Evolutionary conservation across 495 filamentous ascomycete genomes (phyloP), one percentile per base, ranked within the genome.

Genomic region (Annulohypoxylon stygium): DNA sequence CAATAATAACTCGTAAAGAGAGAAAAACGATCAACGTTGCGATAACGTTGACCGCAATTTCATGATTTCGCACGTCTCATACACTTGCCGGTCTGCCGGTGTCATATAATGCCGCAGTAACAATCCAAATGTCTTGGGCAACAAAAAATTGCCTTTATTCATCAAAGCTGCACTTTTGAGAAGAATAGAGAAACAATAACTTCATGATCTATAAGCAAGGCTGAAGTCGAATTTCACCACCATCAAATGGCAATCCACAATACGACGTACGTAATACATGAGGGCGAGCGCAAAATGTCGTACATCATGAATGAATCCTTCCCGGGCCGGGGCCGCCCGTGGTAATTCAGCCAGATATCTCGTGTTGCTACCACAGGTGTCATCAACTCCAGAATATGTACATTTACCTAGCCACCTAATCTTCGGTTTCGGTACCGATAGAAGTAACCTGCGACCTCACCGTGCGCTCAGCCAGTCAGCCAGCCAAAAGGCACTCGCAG

Each of bases 261-360:
- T 43, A 43, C 11, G 0, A 53, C 11, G 2, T 12, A 45, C n/a
- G 57, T 61, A 59, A 62, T 48, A 62, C 30, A 63, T 57, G 16
- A 23, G 3, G 2, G 14, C 16, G 33, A 57, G 10, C 30, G n/a
- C 20, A 18, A 18, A 43, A 60, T 64, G 58, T 66, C 57, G 63
- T 34, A 62, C 61, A 67, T 50, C 26, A 54, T n/a, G 14, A 26
- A 43, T 11, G n/a, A 39, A 58, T 57, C 63, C 58, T 51, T 41
- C 63, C 34, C 59, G 59, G 59, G 53, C 51, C 70, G 65, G 60
- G 41, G 43, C 60, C 70, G 61, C 61, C 70, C 61, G 47, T 65
- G 14, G 30, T 39, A 60, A 41, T 65, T 73, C 55, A 61, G 61
- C 70, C 65, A 69, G 33, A 55, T 57, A 57, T 60, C 34, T 67